These are phyloP conservation scores for Fraxinus excelsior DNA, from an alignment of 257 asterid species.

Conservation along the genomic window DNA sequence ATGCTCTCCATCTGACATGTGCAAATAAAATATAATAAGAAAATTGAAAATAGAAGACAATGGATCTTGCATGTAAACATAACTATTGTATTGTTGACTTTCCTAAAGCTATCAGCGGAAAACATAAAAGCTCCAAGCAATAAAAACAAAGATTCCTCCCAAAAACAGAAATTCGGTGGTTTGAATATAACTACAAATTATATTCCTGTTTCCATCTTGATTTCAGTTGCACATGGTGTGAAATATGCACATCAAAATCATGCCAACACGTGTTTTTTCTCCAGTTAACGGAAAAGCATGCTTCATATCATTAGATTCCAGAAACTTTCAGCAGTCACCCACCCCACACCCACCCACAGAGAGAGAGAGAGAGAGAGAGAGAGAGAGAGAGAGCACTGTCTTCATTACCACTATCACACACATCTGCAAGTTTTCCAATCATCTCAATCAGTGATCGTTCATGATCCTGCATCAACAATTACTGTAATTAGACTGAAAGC, in stretches of 20 bases:
- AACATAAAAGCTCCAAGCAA: neutral
- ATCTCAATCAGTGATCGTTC: constrained; percentile 77
- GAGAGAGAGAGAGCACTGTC: neutral
- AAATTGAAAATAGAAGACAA: neutral
- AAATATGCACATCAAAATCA: neutral
- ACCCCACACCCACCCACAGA: neutral
- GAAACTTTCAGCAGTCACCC: neutral
- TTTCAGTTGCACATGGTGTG: neutral
- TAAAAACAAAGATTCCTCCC: neutral
- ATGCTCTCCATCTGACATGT: constrained; percentile 51
- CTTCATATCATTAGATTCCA: neutral
- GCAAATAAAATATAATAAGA: constrained; percentile 8
- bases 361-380: neutral
- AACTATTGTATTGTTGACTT: neutral
- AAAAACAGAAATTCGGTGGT: neutral
- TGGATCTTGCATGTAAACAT: neutral
- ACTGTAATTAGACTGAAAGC: constrained; percentile 16
- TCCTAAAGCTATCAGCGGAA: neutral
- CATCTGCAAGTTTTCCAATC: constrained; percentile 79
- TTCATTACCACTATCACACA: constrained; percentile 73
- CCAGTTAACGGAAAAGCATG: neutral
- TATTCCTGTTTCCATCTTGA: neutral
- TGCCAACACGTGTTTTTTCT: neutral
- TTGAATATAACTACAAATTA: neutral
- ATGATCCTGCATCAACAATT: constrained; percentile 74